Base-by-base conservation (phyloP, 2,329 filamentous ascomycete species). In the Colletotrichum scovillei region DNA sequence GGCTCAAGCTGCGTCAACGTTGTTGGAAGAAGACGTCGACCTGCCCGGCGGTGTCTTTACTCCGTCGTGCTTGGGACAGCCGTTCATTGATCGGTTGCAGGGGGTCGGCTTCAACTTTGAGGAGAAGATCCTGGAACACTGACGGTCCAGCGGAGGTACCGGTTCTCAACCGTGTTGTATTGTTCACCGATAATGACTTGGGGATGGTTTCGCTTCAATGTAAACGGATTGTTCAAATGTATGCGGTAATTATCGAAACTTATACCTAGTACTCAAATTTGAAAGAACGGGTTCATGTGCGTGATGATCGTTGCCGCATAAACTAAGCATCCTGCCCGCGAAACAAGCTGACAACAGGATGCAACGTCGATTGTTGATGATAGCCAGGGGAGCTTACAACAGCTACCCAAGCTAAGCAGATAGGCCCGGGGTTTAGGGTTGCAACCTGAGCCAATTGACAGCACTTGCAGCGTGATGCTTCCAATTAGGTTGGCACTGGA, bases 11-110 rank as follows among this genome's bases (percentile, higher is more conserved):
- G 93, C 92, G 4, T 83, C 89, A 52, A 90, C 91, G 0, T 84
- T 95, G 38, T 83, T 95, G 19, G 86, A 92, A 71, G 91, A 93
- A 52, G 87, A 91, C 16, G 82, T 90, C 14, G 81, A 86, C 46
- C 82, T 94, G 14, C 86, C 86, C 1, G 93, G 93, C 22, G 93
- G 93, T 3, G 84, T 94, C 28, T 89, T 93, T 74, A 95, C 94
- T 1, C 91, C 93, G 0, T 92, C 93, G 0, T 93, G 89, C 67
- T 83, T 95, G 2, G 93, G 93, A 1, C 90, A 92, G 76, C 83
- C 86, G 11, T 93, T 90, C 78, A 84, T 95, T 72, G 89, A 94
- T 78, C 86, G 92, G 16, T 78, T 94, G 53, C 84, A 88, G 46
- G 85, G 86, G 42, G 87, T 85, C 52, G 93, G 92, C 2, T 88